phyloP scores from a whole-genome alignment of 2,329 filamentous ascomycete species.

The Ascochyta rabiei region DNA sequence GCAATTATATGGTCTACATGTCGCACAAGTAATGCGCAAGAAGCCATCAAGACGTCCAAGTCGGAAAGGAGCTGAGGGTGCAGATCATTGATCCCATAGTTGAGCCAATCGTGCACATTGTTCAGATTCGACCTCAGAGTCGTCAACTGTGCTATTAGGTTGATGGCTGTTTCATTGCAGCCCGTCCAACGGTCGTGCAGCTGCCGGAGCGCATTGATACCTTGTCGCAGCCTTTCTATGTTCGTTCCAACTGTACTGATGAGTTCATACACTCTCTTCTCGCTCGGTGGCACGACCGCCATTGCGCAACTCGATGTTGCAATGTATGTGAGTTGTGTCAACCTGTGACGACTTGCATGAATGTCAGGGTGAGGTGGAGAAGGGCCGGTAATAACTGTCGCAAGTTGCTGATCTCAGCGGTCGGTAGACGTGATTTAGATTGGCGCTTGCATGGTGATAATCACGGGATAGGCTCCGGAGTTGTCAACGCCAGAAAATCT shows the following conservation, averaged over 20 bases:
- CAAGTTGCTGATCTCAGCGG: conserved; percentile 9
- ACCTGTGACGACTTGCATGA: conserved; percentile 4
- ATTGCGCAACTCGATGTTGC: conserved; percentile 23
- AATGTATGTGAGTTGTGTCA: conserved; percentile 7
- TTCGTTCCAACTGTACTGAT: conserved; percentile 36
- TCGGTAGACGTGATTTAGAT: conserved; percentile 12
- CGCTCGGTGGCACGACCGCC: conserved; percentile 32
- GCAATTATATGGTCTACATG: conserved; percentile 36
- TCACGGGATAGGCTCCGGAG: conserved; percentile 11
- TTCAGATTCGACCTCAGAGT: conserved; percentile 42
- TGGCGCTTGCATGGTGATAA: conserved; percentile 14
- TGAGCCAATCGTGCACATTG: conserved; percentile 45
- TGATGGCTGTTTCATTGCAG: conserved; percentile 39
- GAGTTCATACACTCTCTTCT: conserved; percentile 39
- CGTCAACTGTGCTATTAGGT: conserved; percentile 45
- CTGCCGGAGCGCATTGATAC: conserved; percentile 41
- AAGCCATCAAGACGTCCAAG: conserved; percentile 41
- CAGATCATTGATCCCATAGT: conserved; percentile 41
- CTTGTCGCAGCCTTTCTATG: conserved; percentile 40
- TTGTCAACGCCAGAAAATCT: conserved; percentile 5
- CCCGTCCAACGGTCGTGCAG: conserved; percentile 45
- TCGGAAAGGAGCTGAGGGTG: conserved; percentile 45
- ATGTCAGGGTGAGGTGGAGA: conserved; percentile 12
- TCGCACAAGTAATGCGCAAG: conserved; percentile 38
- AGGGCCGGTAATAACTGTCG: conserved; percentile 14